These are phyloP conservation scores for Ophiosphaerella korrae DNA, from an alignment of 2,329 filamentous ascomycete species.

Conservation along the genomic window DNA sequence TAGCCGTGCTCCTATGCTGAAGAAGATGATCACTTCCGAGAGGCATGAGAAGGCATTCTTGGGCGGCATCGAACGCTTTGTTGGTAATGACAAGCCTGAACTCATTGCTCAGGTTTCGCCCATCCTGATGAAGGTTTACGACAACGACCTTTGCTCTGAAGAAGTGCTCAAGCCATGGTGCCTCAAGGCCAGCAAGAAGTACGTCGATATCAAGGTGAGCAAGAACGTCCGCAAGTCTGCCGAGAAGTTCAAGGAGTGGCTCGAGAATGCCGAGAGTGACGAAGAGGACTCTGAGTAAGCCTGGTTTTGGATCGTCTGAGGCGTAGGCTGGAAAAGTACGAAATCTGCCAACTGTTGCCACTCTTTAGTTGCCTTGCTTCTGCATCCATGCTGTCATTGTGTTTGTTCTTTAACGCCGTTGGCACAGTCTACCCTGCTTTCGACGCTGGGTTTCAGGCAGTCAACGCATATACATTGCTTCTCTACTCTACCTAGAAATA, in stretches of 20 bases:
- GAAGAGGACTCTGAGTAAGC: conserved; percentile 34
- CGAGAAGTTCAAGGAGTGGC: conserved; percentile 92
- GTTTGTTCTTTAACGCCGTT: conserved; percentile 21
- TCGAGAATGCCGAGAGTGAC: conserved; percentile 75
- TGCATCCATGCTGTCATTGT: conserved; percentile 7
- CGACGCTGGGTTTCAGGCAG: conserved; percentile 4
- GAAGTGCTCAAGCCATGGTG: conserved; percentile 91
- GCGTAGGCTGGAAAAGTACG: background rate
- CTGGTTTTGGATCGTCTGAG: background rate
- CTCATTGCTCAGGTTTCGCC: conserved; percentile 79
- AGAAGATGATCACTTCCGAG: conserved; percentile 90
- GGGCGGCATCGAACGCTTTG: conserved; percentile 91
- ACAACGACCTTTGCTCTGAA: conserved; percentile 86
- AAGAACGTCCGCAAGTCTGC: conserved; percentile 96
- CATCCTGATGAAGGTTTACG: conserved; percentile 87
- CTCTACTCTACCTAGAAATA: conserved; percentile 22
- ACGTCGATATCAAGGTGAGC: conserved; percentile 84
- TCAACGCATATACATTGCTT: background rate
- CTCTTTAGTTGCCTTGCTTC: conserved; percentile 10
- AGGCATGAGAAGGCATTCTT: conserved; percentile 95
- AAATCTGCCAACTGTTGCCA: conserved; percentile 11
- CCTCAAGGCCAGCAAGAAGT: conserved; percentile 96
- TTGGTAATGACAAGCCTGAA: conserved; percentile 81
- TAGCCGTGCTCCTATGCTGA: conserved; percentile 81
- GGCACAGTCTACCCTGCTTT: conserved; percentile 25